Evolutionary conservation across 768 basidiomycete genomes (phyloP), one percentile per base, ranked within the genome.

Genomic region (Fibroporia radiculosa): DNA sequence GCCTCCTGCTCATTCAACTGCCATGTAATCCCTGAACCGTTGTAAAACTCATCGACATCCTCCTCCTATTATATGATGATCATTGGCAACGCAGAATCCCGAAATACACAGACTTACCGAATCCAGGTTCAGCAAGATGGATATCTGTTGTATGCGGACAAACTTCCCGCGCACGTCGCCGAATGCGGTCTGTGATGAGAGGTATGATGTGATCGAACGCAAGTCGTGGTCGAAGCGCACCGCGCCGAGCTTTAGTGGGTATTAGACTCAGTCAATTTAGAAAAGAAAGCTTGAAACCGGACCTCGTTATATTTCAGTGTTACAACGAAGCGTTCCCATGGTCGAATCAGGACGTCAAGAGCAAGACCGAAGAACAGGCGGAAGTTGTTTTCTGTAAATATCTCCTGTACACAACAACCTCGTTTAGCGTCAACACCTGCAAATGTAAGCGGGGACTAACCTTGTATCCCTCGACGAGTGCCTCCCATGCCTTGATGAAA

Each of bases 221-320:
- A 98, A 68, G 61, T 99, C 95, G 14, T 85, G 78, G 57, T 99
- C 96, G 59, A 96, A 93, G 13, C 93, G 84, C 48, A 99, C 84
- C 3, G 93, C 95, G 20, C 96, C 96, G 47, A 98, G 76, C 93
- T 98, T 53, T 44, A 18, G 13, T 12, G 42, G n/a, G 22, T 5
- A n/a, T 20, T 1, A 29, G 6, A 10, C 6, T 14, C 6, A 2
- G 6, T 27, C 18, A 16, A 20, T 28, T 20, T 10, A 38, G 33
- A 37, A 3, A 18, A 19, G 3, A 38, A 13, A 27, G 12, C 32
- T 12, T 1, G 2, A 23, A 12, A 48, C 54, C 76, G 22, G 53
- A 85, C 93, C 74, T 98, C 95, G 10, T 88, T 88, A 60, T 87
- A 97, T 63, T 77, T 84, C 56, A 95, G 72, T 1, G 78, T 73